Evolutionary conservation across 306 rosid species (phyloP).

Genomic region (Acmispon strigosus): DNA sequence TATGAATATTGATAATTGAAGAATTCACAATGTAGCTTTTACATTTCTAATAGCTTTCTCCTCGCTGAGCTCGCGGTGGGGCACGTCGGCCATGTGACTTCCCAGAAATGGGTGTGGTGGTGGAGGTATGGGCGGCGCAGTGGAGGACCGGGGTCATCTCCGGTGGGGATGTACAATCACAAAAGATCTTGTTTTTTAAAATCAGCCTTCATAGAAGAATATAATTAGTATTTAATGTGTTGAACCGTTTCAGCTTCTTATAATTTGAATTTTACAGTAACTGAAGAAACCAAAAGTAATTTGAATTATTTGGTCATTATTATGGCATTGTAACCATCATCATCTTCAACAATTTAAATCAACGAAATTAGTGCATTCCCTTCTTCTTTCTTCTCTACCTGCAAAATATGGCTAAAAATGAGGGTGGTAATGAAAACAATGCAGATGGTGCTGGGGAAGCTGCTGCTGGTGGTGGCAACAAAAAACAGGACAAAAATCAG

Average conservation of each 20-base stretch:
- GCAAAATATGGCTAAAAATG: slow-evolving; percentile 24
- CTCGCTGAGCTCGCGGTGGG: no score
- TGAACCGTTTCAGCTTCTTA: neutral
- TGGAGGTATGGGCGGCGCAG: no score
- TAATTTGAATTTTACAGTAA: neutral
- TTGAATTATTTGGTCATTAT: slow-evolving; percentile 1
- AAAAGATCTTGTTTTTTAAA: no score
- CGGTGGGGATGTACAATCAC: no score
- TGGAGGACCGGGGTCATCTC: no score
- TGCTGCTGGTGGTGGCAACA: neutral
- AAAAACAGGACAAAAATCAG: neutral
- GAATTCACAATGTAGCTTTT: no score
- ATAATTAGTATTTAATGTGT: neutral
- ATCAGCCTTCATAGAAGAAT: neutral
- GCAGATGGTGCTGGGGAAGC: neutral
- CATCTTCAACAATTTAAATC: neutral
- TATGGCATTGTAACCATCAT: neutral
- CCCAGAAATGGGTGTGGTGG: no score
- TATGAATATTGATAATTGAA: no score
- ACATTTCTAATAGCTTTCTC: no score
- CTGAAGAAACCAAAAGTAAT: neutral
- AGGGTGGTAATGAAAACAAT: neutral
- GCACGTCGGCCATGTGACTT: no score
- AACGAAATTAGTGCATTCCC: neutral
- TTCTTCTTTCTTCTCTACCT: neutral